Evolutionary conservation across 2,329 filamentous ascomycete species (phyloP).

Genomic region (Rutstroemia sp.): DNA sequence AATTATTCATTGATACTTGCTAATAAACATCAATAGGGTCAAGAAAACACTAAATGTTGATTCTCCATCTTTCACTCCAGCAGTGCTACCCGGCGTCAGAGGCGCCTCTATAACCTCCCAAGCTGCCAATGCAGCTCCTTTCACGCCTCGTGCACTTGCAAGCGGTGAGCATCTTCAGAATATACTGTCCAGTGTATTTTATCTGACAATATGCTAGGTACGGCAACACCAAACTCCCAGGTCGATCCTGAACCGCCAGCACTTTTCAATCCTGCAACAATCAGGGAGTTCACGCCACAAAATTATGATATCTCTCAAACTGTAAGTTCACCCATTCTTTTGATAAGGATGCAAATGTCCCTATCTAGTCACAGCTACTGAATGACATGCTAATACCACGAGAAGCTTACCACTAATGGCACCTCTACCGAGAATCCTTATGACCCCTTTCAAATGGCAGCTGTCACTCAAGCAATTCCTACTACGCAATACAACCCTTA

Average conservation of each 20-base stretch:
- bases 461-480: constrained; percentile 44
- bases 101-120: constrained; percentile 79
- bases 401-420: constrained; percentile 39
- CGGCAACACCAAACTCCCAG: constrained; percentile 26
- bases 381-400: constrained; percentile 14
- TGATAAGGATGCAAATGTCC: too few relatives aligned
- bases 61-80: constrained; percentile 88
- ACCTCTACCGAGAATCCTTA: constrained; percentile 44
- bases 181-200: neutral
- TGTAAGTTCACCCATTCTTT: constrained; percentile 30
- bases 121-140: constrained; percentile 80
- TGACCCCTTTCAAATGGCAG: constrained; percentile 58
- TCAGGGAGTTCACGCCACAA: constrained; percentile 53
- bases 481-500: constrained; percentile 65
- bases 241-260: constrained; percentile 32
- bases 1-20: neutral
- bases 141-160: constrained; percentile 60
- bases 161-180: constrained; percentile 24
- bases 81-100: constrained; percentile 38
- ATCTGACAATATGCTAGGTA: constrained; percentile 23
- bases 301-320: constrained; percentile 44
- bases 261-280: constrained; percentile 48
- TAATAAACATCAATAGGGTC: constrained; percentile 30
- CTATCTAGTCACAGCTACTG: neutral
- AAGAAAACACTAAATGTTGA: constrained; percentile 90